A percentile compares a stretch with the other conserved stretches of the same genome.
Evolutionary conservation across 1,139 yeast genomes (phyloP).

Genomic region (Debaryomycetaceae sp.): DNA sequence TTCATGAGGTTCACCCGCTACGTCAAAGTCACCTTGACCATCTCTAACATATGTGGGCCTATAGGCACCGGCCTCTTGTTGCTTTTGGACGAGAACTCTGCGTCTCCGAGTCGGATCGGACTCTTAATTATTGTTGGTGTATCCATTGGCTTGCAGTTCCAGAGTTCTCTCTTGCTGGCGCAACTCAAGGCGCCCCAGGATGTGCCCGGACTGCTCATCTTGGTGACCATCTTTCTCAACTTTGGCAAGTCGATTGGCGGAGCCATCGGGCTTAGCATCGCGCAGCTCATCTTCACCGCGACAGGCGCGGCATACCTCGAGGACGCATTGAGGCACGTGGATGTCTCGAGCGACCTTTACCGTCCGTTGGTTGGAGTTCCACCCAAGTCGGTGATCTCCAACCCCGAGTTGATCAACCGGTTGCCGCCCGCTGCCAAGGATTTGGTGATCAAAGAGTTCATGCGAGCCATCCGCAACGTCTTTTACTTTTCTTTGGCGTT

Average conservation of each 20-base stretch:
- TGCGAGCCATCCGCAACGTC: conserved; percentile 36
- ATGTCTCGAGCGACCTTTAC: conserved; percentile 14
- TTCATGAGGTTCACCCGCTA: conserved; percentile 41
- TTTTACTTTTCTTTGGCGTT: conserved; percentile 38
- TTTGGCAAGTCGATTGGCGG: conserved; percentile 48
- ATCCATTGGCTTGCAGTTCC: conserved; percentile 52
- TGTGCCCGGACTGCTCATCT: conserved; percentile 45
- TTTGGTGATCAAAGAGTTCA: conserved; percentile 25
- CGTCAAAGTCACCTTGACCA: conserved; percentile 44
- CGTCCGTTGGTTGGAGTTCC: too few species aligned
- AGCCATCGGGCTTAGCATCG: conserved; percentile 42
- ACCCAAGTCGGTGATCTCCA: conserved; percentile 18
- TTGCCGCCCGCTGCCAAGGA: conserved; percentile 21
- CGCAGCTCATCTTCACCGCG: conserved; percentile 42
- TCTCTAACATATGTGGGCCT: conserved; percentile 40
- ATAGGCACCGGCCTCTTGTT: conserved; percentile 52
- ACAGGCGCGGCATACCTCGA: conserved; percentile 22
- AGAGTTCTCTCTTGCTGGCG: conserved; percentile 45
- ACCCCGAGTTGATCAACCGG: conserved; percentile 24
- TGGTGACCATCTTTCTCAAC: conserved; percentile 45
- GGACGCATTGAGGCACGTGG: background rate
- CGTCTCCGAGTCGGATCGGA: conserved; percentile 44
- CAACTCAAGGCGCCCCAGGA: conserved; percentile 53
- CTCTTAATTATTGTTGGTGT: conserved; percentile 50
- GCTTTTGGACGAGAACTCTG: conserved; percentile 33